phyloP scores from a whole-genome alignment of 208 protist species.

The Trypanosoma rangeli region DNA sequence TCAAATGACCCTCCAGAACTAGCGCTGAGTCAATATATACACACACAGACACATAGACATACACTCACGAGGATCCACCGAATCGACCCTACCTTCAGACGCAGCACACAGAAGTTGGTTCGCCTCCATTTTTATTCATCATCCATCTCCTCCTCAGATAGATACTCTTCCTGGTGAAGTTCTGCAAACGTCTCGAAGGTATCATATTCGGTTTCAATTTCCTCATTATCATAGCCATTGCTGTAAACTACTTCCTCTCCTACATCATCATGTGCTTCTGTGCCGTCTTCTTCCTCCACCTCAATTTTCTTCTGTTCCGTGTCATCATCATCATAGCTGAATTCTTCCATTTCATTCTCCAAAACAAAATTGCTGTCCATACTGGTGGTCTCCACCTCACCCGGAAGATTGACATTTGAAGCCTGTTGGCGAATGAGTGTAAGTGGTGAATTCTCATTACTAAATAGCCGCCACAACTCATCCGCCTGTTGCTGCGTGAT shows the following conservation, averaged over 20 bases:
- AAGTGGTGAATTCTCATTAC: constrained; percentile 26
- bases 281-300: not conserved
- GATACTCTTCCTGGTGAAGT: constrained; percentile 26
- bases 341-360: not conserved
- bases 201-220: constrained; percentile 16
- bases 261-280: constrained; percentile 20
- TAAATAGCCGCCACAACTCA: constrained; percentile 76
- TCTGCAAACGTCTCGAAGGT: constrained; percentile 58
- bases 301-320: constrained; percentile 1
- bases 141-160: constrained; percentile 18
- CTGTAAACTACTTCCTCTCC: constrained; percentile 2
- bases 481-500: constrained; percentile 75
- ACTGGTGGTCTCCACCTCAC: not conserved
- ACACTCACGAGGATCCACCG: not conserved
- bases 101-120: not conserved
- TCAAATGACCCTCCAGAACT: no score
- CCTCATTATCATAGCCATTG: constrained; percentile 13
- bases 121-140: constrained; percentile 1
- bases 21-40: no score
- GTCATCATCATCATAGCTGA: not conserved
- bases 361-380: not conserved
- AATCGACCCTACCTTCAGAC: not conserved
- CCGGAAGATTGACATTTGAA: not conserved
- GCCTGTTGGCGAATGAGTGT: constrained; percentile 19
- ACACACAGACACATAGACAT: not conserved